Conservation (phyloP, 192 early-diverging fungal genomes). For the Umbelopsis ramanniana region DNA sequence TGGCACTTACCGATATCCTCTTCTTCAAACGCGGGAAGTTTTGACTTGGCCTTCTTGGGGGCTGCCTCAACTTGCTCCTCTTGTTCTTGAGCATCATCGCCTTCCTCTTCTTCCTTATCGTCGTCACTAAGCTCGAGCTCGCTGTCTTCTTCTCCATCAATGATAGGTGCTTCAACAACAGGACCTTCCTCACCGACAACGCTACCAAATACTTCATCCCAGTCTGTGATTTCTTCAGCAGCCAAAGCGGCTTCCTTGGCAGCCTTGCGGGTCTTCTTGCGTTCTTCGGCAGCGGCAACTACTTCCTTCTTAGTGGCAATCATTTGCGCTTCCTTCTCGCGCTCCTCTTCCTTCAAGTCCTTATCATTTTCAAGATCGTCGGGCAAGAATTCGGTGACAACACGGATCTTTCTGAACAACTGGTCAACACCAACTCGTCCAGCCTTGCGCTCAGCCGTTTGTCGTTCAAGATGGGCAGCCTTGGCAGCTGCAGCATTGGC, state of each 20-base stretch:
- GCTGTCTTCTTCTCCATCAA: constrained; percentile 49
- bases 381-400: constrained; percentile 80
- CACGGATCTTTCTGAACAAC: constrained; percentile 89
- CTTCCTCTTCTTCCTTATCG: constrained; percentile 40
- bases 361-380: constrained; percentile 80
- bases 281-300: constrained; percentile 51
- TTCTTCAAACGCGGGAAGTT: constrained; percentile 22
- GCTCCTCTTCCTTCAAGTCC: constrained; percentile 53
- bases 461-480: constrained; percentile 11
- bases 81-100: constrained; percentile 32
- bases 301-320: constrained; percentile 42
- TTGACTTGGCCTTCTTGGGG: constrained; percentile 1
- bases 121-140: constrained; percentile 51
- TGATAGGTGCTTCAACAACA: constrained; percentile 42
- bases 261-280: constrained; percentile 31
- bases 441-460: constrained; percentile 23
- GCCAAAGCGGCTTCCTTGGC: constrained; percentile 39
- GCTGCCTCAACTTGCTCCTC: constrained; percentile 31
- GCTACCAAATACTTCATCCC: constrained; percentile 89
- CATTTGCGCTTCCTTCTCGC: constrained; percentile 41
- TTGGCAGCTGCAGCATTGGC: constrained; percentile 30
- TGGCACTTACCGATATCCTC: constrained; percentile 20
- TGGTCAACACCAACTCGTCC: constrained; percentile 72
- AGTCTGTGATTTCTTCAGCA: constrained; percentile 65
- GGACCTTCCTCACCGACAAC: constrained; percentile 69